Conservation (phyloP, 352 stramenopile genomes). For the Globisporangium emineosum region DNA sequence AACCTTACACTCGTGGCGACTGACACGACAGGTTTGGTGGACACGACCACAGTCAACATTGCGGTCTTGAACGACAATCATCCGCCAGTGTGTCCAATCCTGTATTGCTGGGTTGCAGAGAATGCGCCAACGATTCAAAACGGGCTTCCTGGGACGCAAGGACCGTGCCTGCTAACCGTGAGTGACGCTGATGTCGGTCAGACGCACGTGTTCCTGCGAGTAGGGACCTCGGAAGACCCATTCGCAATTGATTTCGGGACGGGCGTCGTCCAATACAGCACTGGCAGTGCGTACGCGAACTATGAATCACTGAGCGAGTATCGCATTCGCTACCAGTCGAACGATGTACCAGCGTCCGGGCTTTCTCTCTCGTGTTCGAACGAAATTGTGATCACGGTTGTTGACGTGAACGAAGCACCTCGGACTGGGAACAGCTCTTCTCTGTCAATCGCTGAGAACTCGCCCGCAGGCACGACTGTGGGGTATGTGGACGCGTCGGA, state of each 20-base stretch:
- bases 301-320: constrained; percentile 44
- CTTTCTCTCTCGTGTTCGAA: constrained; percentile 39
- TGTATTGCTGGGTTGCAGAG: constrained; percentile 63
- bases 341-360: constrained; percentile 34
- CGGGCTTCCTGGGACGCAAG: constrained; percentile 32
- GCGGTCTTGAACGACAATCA: constrained; percentile 50
- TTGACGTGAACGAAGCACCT: constrained; percentile 52
- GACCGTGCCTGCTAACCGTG: constrained; percentile 31
- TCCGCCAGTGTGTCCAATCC: constrained; percentile 29
- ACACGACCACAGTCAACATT: constrained; percentile 20
- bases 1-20: not conserved
- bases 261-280: constrained; percentile 31
- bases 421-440: constrained; percentile 11
- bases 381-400: constrained; percentile 37
- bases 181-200: constrained; percentile 41
- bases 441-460: constrained; percentile 30
- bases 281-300: constrained; percentile 25
- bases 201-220: constrained; percentile 42
- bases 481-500: constrained; percentile 22
- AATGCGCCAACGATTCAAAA: constrained; percentile 33
- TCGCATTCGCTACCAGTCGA: constrained; percentile 44
- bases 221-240: constrained; percentile 17
- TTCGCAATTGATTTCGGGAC: constrained; percentile 25
- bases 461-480: constrained; percentile 3
- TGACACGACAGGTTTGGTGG: constrained; percentile 19